phyloP scores from a whole-genome alignment of 2,329 filamentous ascomycete species.

The Trichoderma endophyticum region DNA sequence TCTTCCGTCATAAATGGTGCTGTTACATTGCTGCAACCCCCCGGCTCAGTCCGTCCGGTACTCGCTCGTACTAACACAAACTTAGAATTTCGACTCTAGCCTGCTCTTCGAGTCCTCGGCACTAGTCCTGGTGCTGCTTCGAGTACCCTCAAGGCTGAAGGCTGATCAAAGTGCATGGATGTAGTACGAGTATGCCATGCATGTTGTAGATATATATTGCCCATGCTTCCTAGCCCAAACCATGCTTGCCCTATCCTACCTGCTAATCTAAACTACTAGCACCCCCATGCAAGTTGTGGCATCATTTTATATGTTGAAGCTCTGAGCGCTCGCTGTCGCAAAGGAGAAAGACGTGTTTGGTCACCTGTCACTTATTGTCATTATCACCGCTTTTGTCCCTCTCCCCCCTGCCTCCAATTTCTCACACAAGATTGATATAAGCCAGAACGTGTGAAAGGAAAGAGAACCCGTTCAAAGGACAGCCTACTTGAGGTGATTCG shows the following conservation, averaged over 20 bases:
- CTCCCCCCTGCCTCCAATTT: not conserved
- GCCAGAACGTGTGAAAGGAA: not conserved
- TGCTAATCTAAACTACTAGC: not conserved
- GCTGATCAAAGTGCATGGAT: not conserved
- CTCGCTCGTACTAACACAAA: not conserved
- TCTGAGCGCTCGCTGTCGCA: not conserved
- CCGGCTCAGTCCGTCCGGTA: not conserved
- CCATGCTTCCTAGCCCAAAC: not conserved
- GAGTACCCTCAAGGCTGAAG: not conserved
- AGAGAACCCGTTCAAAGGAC: not conserved
- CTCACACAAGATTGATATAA: not conserved
- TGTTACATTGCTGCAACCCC: not conserved
- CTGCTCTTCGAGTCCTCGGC: not conserved
- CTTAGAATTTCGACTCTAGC: not conserved
- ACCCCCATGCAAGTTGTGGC: not conserved
- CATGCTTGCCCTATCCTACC: not conserved
- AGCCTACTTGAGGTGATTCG: not conserved
- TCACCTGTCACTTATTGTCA: not conserved
- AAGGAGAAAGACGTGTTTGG: not conserved
- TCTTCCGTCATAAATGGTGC: not conserved
- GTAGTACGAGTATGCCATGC: not conserved
- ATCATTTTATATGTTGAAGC: not conserved
- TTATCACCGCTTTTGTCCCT: not conserved
- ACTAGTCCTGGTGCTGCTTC: not conserved
- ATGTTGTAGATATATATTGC: constrained; percentile 6